These are phyloP conservation scores for Aspergillus glaucus DNA, from an alignment of 2,329 filamentous ascomycete species.

Conservation along the genomic window DNA sequence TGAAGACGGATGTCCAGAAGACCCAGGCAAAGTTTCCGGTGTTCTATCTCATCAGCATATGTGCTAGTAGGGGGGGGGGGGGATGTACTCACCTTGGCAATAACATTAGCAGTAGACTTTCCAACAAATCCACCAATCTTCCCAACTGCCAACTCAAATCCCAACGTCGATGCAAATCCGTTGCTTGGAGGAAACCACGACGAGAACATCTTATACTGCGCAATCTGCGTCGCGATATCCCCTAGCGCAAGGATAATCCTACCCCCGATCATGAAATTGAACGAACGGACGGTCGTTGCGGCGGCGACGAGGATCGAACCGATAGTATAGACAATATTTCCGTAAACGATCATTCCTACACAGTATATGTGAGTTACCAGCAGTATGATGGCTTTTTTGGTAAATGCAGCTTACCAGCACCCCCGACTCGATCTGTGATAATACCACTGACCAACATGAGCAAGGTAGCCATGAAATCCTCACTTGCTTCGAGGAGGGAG, in stretches of 20 bases:
- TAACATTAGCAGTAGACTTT: constrained; percentile 55
- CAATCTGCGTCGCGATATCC: constrained; percentile 59
- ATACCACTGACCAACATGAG: constrained; percentile 51
- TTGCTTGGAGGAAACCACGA: constrained; percentile 58
- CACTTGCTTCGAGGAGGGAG: constrained; percentile 53
- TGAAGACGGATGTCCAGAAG: constrained; percentile 59
- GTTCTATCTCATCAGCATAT: constrained; percentile 27
- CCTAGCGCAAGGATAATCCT: constrained; percentile 52
- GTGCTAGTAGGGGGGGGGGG: not conserved
- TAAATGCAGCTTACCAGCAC: constrained; percentile 39
- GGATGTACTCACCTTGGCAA: constrained; percentile 36
- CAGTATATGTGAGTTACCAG: not conserved
- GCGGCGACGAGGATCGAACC: constrained; percentile 56
- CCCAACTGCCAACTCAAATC: constrained; percentile 54
- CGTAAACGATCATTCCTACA: constrained; percentile 50
- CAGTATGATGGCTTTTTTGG: not conserved
- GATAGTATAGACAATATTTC: constrained; percentile 54
- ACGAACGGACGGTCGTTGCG: constrained; percentile 51
- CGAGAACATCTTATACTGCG: constrained; percentile 60
- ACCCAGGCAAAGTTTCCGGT: constrained; percentile 58
- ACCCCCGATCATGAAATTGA: constrained; percentile 56
- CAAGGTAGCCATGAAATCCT: constrained; percentile 56
- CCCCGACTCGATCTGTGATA: constrained; percentile 54
- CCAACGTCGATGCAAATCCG: constrained; percentile 57
- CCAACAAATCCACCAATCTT: constrained; percentile 58